Evolutionary conservation across 805 yeast species (phyloP), one percentile per base, ranked within the genome.

Genomic region (Ogataea naganishii): DNA sequence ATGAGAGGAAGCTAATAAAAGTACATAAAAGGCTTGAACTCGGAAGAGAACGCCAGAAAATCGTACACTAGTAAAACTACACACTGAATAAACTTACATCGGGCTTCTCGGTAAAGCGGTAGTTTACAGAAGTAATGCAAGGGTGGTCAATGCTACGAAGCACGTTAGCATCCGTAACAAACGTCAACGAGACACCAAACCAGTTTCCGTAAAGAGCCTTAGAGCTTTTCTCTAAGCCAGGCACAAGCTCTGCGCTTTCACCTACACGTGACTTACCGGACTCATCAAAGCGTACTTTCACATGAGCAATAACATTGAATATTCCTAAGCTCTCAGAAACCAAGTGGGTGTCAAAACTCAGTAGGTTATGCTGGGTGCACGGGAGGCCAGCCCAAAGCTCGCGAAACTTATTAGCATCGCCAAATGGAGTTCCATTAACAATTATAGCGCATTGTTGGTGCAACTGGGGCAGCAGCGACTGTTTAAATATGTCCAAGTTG

Each of bases 221-320:
- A n/a, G 48, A 42, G 5, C 51, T 46, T 20, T 46, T 40, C 14
- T 17, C 25, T 28, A 23, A 21, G 6, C 18, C 21, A 24, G 29
- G 32, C 16, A 66, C 47, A 34, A 77, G 50, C 26, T 75, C 75
- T 0, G 85, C 70, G 14, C 72, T 64, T 32, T 76, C 80, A 2
- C 86, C 86, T 17, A 70, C 44, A 46, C 75, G 69, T 36, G 75
- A 77, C 36, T 60, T 66, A 0, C 92, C 92, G 31, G 78, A 68
- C 44, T 82, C 92, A 51, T 82, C 92, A 42, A 80, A 81, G 36
- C 76, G 62, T 9, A 80, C 81, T 49, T 78, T 81, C 11, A 72
- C 59, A 30, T 62, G 60, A 7, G 56, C 51, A 3, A 69, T 60
- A n/a, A 70, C 59, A 11, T 72, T 54, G 33, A 65, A 66, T 18